Percentiles rank a stretch among this genome's conserved stretches.
phyloP scores from a whole-genome alignment of 805 yeast genomes.

The Metschnikowia rubicola region DNA sequence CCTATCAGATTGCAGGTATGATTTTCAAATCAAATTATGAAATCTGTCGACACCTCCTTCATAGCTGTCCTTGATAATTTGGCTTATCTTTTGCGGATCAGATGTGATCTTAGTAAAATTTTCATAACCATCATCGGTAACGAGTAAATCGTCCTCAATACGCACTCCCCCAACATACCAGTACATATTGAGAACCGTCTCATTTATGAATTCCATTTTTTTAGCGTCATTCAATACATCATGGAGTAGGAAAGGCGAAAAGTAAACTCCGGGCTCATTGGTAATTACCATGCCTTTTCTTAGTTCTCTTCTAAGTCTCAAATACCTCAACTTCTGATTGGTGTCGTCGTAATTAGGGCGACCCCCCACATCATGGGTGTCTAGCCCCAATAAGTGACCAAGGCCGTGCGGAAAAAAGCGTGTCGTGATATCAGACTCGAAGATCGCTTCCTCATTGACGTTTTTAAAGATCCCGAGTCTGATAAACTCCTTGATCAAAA shows the following conservation, averaged over 20 bases:
- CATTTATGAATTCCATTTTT: constrained; percentile 57
- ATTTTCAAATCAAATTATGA: constrained; percentile 42
- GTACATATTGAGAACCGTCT: constrained; percentile 67
- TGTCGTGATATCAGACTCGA: constrained; percentile 64
- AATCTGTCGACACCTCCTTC: constrained; percentile 59
- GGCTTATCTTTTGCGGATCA: constrained; percentile 78
- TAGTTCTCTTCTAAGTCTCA: constrained; percentile 75
- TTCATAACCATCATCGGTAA: constrained; percentile 74
- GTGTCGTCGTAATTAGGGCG: constrained; percentile 79
- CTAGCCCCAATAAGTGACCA: constrained; percentile 92
- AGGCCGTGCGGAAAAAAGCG: constrained; percentile 93
- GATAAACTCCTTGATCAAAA: constrained; percentile 68
- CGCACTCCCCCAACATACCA: constrained; percentile 95
- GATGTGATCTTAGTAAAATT: constrained; percentile 79
- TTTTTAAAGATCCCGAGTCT: constrained; percentile 73
- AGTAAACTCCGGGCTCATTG: constrained; percentile 93
- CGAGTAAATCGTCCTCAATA: constrained; percentile 87
- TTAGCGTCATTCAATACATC: constrained; percentile 50
- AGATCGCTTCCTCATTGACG: constrained; percentile 59
- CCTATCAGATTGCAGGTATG: constrained; percentile 16
- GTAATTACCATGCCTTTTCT: constrained; percentile 82
- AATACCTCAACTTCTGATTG: constrained; percentile 68
- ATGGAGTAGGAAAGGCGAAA: constrained; percentile 76
- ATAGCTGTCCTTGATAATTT: constrained; percentile 70
- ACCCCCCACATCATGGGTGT: constrained; percentile 96